Evolutionary conservation across 2,329 filamentous ascomycete species (phyloP).

Genomic region (Hypomyces perniciosus): DNA sequence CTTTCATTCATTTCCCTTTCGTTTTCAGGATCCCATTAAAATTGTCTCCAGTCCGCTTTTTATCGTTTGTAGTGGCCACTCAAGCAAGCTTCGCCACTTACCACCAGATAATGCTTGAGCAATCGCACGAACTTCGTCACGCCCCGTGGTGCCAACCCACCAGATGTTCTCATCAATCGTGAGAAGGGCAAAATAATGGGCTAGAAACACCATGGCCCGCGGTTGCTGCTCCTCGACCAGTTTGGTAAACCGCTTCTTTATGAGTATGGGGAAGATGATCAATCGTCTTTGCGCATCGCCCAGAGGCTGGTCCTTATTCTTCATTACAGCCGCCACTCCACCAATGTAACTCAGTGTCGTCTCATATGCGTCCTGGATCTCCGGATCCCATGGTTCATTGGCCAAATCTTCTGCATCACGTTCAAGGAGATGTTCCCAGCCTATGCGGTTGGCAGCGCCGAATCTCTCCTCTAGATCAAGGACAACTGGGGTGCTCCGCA

Average conservation of each 20-base stretch:
- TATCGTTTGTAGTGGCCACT: conserved; percentile 8
- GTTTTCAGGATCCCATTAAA: not conserved
- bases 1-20: not conserved
- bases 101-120: not conserved
- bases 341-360: conserved; percentile 17
- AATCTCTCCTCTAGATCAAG: conserved; percentile 10
- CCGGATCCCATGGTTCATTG: conserved; percentile 14
- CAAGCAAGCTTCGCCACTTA: conserved; percentile 8
- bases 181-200: conserved; percentile 14
- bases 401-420: conserved; percentile 10
- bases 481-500: conserved; percentile 12
- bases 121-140: conserved; percentile 11
- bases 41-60: not conserved
- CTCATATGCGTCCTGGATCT: conserved; percentile 16
- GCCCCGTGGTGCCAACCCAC: conserved; percentile 12
- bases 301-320: not conserved
- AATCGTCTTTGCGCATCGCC: conserved; percentile 8
- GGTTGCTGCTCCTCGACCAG: conserved; percentile 8
- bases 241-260: conserved; percentile 12
- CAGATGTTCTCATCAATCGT: conserved; percentile 5
- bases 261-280: conserved; percentile 11
- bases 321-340: not conserved
- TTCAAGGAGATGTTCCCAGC: conserved; percentile 12
- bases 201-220: conserved; percentile 12
- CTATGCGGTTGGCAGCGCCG: conserved; percentile 6